Conservation (phyloP, 768 basidiomycete species). For the Leucogyrophana mollusca region DNA sequence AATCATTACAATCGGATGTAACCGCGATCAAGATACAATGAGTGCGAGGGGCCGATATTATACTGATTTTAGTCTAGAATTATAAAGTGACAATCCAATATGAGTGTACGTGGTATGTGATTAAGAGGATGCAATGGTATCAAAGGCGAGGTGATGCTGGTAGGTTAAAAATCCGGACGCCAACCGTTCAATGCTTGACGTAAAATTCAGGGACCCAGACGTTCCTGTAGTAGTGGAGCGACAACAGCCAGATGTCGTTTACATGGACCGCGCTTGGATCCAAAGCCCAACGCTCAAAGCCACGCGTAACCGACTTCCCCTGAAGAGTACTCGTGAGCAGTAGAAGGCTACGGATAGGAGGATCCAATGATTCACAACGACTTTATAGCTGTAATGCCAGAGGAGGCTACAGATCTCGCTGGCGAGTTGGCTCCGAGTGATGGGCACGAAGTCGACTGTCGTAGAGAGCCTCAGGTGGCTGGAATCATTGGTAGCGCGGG, state of each 20-base stretch:
- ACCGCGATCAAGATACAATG: no score
- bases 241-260: slow-evolving; percentile 18
- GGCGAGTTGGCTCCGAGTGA: slow-evolving; percentile 21
- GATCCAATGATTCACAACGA: slow-evolving; percentile 8
- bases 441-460: background rate
- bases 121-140: no score
- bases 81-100: no score
- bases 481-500: background rate
- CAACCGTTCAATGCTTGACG: slow-evolving; percentile 6
- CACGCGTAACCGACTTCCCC: slow-evolving; percentile 3
- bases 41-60: no score
- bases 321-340: background rate
- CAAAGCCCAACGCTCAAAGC: slow-evolving; percentile 19
- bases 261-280: slow-evolving; percentile 13
- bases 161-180: no score
- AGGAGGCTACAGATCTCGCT: slow-evolving; percentile 14
- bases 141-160: no score
- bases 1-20: no score
- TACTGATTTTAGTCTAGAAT: no score
- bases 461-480: slow-evolving; percentile 17
- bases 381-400: slow-evolving; percentile 2
- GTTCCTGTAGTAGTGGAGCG: slow-evolving; percentile 25
- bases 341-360: background rate
- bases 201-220: slow-evolving; percentile 28
- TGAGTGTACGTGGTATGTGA: no score